Evolutionary conservation across 345 rosid species (phyloP).

Genomic region (Populus simonii): DNA sequence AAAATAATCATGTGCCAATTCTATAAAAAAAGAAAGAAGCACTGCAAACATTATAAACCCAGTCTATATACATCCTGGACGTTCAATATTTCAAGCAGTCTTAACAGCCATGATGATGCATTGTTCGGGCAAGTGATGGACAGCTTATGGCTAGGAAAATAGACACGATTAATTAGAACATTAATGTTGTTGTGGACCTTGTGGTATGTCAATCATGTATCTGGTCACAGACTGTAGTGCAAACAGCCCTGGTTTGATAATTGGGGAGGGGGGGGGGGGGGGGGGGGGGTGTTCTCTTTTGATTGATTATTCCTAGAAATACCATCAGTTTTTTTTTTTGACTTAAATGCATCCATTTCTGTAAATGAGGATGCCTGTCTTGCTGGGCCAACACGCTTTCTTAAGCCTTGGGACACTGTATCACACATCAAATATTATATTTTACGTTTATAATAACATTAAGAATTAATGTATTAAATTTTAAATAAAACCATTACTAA

Average conservation of each 20-base stretch:
- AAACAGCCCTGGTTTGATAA: background rate
- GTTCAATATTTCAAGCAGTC: background rate
- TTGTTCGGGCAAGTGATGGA: too few species aligned
- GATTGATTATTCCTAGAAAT: conserved; percentile 48
- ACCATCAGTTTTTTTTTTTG: conserved; percentile 21
- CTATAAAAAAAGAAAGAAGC: background rate
- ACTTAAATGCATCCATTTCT: conserved; percentile 53
- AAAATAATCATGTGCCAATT: background rate
- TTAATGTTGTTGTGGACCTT: background rate
- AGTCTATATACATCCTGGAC: background rate
- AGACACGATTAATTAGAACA: background rate
- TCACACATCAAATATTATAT: background rate
- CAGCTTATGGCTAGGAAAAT: background rate
- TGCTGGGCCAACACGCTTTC: conserved; percentile 36
- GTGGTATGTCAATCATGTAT: background rate
- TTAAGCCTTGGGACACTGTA: conserved; percentile 22
- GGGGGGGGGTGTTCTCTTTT: background rate
- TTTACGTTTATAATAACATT: background rate
- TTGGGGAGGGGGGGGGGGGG: background rate
- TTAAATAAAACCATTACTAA: background rate
- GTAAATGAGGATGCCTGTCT: conserved; percentile 57
- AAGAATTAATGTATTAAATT: background rate
- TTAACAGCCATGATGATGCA: too few species aligned
- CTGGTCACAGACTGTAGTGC: background rate
- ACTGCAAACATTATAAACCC: background rate